Evolutionary conservation across 768 basidiomycete species (phyloP).

Genomic region (Russula ochroleuca): DNA sequence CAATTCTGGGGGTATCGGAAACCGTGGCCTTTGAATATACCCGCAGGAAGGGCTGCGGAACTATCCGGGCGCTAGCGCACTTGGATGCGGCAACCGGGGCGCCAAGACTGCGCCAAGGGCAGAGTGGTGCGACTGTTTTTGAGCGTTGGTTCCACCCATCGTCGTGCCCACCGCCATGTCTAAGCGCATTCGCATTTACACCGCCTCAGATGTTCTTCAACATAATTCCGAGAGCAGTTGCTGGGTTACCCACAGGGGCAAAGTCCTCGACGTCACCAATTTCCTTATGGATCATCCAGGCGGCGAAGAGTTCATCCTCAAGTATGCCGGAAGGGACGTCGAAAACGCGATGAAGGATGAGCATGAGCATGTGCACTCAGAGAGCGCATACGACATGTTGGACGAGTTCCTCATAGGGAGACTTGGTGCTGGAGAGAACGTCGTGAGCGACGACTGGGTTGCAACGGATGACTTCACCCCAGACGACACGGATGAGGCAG

Average conservation of each 20-base stretch:
- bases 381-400: conserved; percentile 88
- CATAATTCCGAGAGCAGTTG: conserved; percentile 63
- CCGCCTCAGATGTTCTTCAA: conserved; percentile 62
- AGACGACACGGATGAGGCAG: conserved; percentile 74
- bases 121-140: not conserved
- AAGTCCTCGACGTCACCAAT: conserved; percentile 84
- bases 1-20: too few species aligned
- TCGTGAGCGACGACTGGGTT: conserved; percentile 87
- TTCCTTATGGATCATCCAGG: conserved; percentile 92
- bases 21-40: too few species aligned
- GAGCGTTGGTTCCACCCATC: not conserved
- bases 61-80: too few species aligned
- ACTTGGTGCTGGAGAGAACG: conserved; percentile 66
- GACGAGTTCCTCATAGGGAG: conserved; percentile 84
- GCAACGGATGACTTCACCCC: conserved; percentile 87
- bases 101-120: too few species aligned
- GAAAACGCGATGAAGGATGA: conserved; percentile 75
- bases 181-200: conserved; percentile 64
- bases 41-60: too few species aligned
- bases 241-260: conserved; percentile 77
- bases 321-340: conserved; percentile 82
- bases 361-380: conserved; percentile 82
- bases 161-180: conserved; percentile 44
- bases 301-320: conserved; percentile 85
- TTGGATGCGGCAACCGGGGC: too few species aligned